A percentile compares a stretch with the other conserved stretches of the same genome.
Conservation (phyloP, 2,329 filamentous ascomycete species). For the Aspergillus fischeri region DNA sequence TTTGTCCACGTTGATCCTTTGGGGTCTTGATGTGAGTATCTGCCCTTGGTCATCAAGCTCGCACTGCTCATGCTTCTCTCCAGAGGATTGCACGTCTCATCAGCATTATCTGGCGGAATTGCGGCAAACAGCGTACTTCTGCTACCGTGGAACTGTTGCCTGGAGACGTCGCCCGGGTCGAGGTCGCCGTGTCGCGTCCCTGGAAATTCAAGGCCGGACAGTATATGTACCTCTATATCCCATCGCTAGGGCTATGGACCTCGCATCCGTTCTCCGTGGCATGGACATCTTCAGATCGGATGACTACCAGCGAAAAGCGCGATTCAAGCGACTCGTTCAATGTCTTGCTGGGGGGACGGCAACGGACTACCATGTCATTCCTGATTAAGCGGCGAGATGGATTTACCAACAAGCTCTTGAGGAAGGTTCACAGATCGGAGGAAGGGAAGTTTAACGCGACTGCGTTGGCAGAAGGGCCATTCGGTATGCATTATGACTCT, state of each 20-base stretch:
- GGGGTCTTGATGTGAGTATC: constrained; percentile 30
- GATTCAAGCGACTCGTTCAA: constrained; percentile 28
- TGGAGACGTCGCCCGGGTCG: constrained; percentile 50
- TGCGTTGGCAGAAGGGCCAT: constrained; percentile 34
- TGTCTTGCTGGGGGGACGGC: constrained; percentile 20
- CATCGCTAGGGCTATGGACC: constrained; percentile 39
- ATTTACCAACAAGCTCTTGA: constrained; percentile 29
- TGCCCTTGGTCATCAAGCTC: constrained; percentile 13
- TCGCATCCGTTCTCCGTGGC: constrained; percentile 43
- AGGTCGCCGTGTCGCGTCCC: constrained; percentile 26
- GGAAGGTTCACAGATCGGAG: constrained; percentile 22
- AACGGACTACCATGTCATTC: constrained; percentile 29
- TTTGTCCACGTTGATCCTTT: constrained; percentile 28
- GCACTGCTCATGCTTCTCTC: constrained; percentile 17
- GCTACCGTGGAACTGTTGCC: constrained; percentile 54
- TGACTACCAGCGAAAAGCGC: constrained; percentile 20
- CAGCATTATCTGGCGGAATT: constrained; percentile 51
- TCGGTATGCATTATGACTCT: constrained; percentile 20
- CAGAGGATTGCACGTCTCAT: constrained; percentile 43
- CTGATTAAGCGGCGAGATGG: constrained; percentile 32
- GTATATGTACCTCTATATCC: constrained; percentile 57
- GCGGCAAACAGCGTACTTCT: constrained; percentile 43
- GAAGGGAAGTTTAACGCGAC: constrained; percentile 23
- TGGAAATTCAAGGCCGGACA: constrained; percentile 42
- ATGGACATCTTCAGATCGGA: constrained; percentile 29